Base-by-base conservation (phyloP, 192 early-diverging fungal species). In the Entomortierella beljakovae region DNA sequence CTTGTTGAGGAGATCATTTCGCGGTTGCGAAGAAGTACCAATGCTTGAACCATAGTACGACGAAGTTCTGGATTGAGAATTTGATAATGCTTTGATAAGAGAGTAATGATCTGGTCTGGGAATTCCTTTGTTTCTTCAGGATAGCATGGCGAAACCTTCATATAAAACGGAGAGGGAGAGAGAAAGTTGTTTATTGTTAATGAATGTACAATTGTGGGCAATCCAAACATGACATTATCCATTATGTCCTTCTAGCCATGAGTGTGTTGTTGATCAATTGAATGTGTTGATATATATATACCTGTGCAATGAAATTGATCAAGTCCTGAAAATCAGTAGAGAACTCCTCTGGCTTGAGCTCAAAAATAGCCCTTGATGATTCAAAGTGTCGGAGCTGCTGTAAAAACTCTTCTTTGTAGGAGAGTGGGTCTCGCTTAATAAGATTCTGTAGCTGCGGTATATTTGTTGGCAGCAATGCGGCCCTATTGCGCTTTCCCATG, bases 361-460 rank as follows among this genome's bases (percentile, higher is more conserved):
- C 84, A 80, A 98, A 95, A 70, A 99, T 95, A 34, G 88, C 86
- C 62, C 98, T 86, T 64, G 87, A 89, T 8, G 95, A 90, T 71
- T 95, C 91, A 86, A 91, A 98, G 83, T 99, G 97, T 70, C 94
- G 85, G 80, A 90, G 89, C 84, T 99, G 98, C 80, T 95, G 95
- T 52, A 88, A 70, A 70, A 99, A 99, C 85, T 99, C 98, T 48
- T 95, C 93, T 55, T 88, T 85, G 86, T 99, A 99, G 20, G 96
- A 97, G 57, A 80, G 80, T 10, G 96, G 91, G 79, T 99, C 98
- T 33, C 98, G 87, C 82, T 97, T 97, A 81, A 99, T 96, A 52
- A 97, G 88, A 83, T 99, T 99, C 85, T 99, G 98, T 64, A 99
- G 88, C 85, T 99, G 97, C 37, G 98, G 95, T 64, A 99, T 89